Evolutionary conservation across 805 yeast genomes (phyloP).

Genomic region (Hanseniaspora vineae): DNA sequence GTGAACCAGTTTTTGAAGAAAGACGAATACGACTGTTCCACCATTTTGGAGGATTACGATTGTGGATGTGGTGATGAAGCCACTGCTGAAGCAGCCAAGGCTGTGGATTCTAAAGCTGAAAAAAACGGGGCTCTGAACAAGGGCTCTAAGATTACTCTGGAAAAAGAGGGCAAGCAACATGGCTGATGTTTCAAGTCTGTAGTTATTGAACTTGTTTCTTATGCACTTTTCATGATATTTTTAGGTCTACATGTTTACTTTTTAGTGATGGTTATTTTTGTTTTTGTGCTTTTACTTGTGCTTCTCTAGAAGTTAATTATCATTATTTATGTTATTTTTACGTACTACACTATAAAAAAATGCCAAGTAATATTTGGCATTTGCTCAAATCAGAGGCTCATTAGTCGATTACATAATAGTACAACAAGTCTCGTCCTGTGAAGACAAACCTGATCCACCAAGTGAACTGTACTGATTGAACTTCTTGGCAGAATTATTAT

Average conservation of each 20-base stretch:
- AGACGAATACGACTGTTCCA: constrained; percentile 69
- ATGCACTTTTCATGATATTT: not conserved
- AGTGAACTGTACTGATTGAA: not conserved
- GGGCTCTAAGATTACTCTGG: constrained; percentile 25
- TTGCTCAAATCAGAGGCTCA: no score
- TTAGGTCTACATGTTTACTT: not conserved
- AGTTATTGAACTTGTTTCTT: not conserved
- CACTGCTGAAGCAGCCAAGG: constrained; percentile 45
- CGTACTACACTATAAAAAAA: no score
- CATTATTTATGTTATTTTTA: no score
- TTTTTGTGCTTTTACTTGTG: not conserved
- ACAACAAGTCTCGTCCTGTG: constrained; percentile 20
- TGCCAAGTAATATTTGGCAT: no score
- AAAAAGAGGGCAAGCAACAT: constrained; percentile 33
- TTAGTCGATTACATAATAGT: constrained; percentile 19
- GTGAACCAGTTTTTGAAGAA: constrained; percentile 67
- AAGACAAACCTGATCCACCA: not conserved
- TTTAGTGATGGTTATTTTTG: not conserved
- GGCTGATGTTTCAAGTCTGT: constrained; percentile 19
- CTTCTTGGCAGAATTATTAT: constrained; percentile 11
- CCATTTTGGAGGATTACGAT: constrained; percentile 79
- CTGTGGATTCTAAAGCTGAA: constrained; percentile 15
- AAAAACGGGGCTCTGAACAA: constrained; percentile 8
- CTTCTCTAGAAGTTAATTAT: no score
- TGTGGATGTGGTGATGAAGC: constrained; percentile 91